phyloP scores from a whole-genome alignment of 805 yeast species.

The Wickerhamiella galacta region DNA sequence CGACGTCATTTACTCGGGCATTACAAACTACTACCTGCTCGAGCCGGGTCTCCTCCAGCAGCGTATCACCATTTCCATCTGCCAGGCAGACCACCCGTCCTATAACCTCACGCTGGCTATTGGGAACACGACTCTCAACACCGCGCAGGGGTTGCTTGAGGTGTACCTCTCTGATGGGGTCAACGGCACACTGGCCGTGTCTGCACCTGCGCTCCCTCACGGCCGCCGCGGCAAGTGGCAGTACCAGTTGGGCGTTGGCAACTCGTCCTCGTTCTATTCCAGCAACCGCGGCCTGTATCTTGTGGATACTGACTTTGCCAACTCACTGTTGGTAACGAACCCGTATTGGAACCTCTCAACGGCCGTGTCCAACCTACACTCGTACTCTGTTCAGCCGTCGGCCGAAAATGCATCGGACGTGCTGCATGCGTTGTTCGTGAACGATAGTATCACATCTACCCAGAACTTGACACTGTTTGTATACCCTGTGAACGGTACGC shows the following conservation, averaged over 20 bases:
- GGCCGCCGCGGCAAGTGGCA: slow-evolving; percentile 28
- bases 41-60: slow-evolving; percentile 3
- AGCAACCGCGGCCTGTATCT: slow-evolving; percentile 21
- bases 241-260: slow-evolving; percentile 42
- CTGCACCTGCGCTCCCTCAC: slow-evolving; percentile 3
- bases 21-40: slow-evolving; percentile 16
- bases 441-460: too few relatives aligned
- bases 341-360: slow-evolving; percentile 8
- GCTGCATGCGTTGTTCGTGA: too few relatives aligned
- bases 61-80: not conserved
- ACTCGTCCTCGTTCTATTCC: slow-evolving; percentile 20
- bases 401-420: too few relatives aligned
- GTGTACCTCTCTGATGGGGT: not conserved
- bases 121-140: not conserved
- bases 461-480: slow-evolving; percentile 3
- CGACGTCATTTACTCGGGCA: slow-evolving; percentile 21
- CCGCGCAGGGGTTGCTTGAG: slow-evolving; percentile 1
- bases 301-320: slow-evolving; percentile 53
- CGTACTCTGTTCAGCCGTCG: too few relatives aligned
- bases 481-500: not conserved
- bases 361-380: slow-evolving; percentile 6
- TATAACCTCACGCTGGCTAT: not conserved
- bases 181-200: slow-evolving; percentile 7
- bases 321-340: slow-evolving; percentile 45
- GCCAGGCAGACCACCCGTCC: not conserved